These are phyloP conservation scores for Trypanosoma theileri DNA, from an alignment of 208 protist species.

Conservation along the genomic window DNA sequence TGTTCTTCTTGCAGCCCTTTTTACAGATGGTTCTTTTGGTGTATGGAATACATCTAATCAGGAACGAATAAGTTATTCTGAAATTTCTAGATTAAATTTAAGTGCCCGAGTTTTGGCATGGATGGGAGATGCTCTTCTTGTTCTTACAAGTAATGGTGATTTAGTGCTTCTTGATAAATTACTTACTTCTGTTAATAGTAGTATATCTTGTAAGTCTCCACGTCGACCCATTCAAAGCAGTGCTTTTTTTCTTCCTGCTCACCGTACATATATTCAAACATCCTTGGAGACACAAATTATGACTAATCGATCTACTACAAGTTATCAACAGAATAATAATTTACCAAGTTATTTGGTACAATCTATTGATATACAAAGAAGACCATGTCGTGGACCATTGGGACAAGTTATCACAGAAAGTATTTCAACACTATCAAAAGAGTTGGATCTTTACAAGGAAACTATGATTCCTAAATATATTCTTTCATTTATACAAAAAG, in stretches of 20 bases:
- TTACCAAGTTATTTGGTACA: conserved; percentile 48
- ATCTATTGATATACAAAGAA: conserved; percentile 25
- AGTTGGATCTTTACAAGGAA: conserved; percentile 70
- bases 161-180: conserved; percentile 55
- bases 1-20: conserved; percentile 22
- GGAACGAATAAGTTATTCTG: conserved; percentile 49
- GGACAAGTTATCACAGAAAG: conserved; percentile 64
- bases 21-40: conserved; percentile 39
- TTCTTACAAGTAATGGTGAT: conserved; percentile 52
- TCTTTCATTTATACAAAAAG: conserved; percentile 18
- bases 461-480: conserved; percentile 70
- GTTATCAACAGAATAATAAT: background rate
- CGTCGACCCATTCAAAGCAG: conserved; percentile 69
- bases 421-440: conserved; percentile 50
- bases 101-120: conserved; percentile 38
- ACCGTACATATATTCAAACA: conserved; percentile 72
- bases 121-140: conserved; percentile 43
- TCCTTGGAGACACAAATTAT: conserved; percentile 32
- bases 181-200: conserved; percentile 65
- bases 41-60: conserved; percentile 62
- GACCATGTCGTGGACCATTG: conserved; percentile 76
- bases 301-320: background rate
- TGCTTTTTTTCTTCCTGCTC: conserved; percentile 70
- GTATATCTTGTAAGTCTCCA: conserved; percentile 48
- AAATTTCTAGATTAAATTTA: conserved; percentile 27